Evolutionary conservation across 148 eudicot species (phyloP).

Genomic region (Nyssa sinensis): DNA sequence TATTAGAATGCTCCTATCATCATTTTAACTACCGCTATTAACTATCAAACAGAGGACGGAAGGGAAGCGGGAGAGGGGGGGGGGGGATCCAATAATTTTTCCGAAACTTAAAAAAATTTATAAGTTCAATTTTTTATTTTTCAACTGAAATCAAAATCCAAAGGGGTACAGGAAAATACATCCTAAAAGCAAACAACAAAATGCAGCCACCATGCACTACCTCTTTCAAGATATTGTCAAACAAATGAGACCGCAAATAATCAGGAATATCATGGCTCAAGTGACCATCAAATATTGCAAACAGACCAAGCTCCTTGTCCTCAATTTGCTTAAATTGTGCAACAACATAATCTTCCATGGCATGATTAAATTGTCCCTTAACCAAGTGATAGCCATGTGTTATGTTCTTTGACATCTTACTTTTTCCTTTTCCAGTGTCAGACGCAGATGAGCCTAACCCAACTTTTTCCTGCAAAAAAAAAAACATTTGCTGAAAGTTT

Average conservation of each 20-base stretch:
- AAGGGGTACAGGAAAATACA: not conserved
- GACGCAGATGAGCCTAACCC: slow-evolving; percentile 48
- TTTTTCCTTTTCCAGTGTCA: slow-evolving; percentile 80
- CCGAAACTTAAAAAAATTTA: not conserved
- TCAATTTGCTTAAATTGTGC: slow-evolving; percentile 75
- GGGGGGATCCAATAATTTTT: not conserved
- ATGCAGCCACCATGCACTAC: slow-evolving; percentile 33
- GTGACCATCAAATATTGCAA: slow-evolving; percentile 97
- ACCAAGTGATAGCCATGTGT: slow-evolving; percentile 80
- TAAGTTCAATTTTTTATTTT: not conserved
- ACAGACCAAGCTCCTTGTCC: slow-evolving; percentile 73
- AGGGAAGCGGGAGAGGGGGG: too few relatives aligned
- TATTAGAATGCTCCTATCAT: not conserved
- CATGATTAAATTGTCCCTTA: slow-evolving; percentile 72
- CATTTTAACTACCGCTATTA: not conserved
- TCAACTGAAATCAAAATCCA: too few relatives aligned
- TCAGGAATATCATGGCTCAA: slow-evolving; percentile 74
- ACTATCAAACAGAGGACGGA: not conserved
- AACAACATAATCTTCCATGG: slow-evolving; percentile 89
- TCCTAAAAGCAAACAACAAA: not conserved
- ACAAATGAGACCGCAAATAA: slow-evolving; percentile 65
- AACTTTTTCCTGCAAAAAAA: slow-evolving; percentile 72
- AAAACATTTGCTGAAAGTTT: too few relatives aligned
- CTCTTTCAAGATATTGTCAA: slow-evolving; percentile 76
- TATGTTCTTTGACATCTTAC: slow-evolving; percentile 60